phyloP scores from a whole-genome alignment of 2,329 filamentous ascomycete genomes.

The Hansfordia pulvinata region DNA sequence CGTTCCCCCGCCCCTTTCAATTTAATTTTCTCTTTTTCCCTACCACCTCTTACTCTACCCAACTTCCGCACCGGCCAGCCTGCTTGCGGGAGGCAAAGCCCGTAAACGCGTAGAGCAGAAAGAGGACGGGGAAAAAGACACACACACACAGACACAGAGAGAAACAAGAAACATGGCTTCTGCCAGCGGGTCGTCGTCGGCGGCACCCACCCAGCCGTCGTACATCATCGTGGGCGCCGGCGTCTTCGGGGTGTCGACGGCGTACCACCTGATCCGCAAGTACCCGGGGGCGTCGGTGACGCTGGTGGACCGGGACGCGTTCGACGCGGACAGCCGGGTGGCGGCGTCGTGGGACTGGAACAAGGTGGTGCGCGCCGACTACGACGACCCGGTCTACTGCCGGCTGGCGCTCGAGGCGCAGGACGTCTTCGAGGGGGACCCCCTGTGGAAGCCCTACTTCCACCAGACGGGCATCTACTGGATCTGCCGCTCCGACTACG shows the following conservation, averaged over 20 bases:
- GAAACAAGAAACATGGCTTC: background rate
- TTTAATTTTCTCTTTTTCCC: too few species aligned
- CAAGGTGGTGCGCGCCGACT: conserved; percentile 59
- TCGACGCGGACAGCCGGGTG: conserved; percentile 28
- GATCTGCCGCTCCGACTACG: conserved; percentile 36
- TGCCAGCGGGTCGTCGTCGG: background rate
- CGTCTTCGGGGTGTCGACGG: conserved; percentile 52
- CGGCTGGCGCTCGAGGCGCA: conserved; percentile 52
- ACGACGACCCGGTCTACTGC: conserved; percentile 50
- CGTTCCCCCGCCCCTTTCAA: too few species aligned
- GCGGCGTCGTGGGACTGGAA: conserved; percentile 64
- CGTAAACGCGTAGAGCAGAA: too few species aligned
- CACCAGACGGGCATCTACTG: conserved; percentile 47
- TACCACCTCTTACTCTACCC: too few species aligned
- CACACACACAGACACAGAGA: too few species aligned
- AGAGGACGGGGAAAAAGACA: too few species aligned
- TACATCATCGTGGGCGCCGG: conserved; percentile 51
- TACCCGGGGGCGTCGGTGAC: conserved; percentile 36
- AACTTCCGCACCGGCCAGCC: too few species aligned
- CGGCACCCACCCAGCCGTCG: conserved; percentile 10
- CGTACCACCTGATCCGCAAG: conserved; percentile 43
- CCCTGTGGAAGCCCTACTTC: conserved; percentile 41
- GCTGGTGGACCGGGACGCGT: conserved; percentile 41
- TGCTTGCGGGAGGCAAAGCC: too few species aligned
- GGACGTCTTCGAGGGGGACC: conserved; percentile 42